Evolutionary conservation across 2,329 filamentous ascomycete species (phyloP).

Genomic region (Colletotrichum horii): DNA sequence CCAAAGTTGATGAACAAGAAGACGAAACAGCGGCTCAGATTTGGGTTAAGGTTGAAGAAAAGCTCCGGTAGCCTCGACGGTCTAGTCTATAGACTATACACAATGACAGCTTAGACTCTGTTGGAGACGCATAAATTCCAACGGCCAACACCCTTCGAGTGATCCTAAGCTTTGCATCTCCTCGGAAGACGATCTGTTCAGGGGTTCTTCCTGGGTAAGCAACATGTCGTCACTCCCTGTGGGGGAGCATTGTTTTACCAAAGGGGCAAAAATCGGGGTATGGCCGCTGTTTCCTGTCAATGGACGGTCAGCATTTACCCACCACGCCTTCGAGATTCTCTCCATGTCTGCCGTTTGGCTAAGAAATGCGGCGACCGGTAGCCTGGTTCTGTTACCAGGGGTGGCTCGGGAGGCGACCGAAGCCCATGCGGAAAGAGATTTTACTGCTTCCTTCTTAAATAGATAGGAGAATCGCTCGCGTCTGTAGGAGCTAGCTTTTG

Average conservation of each 20-base stretch:
- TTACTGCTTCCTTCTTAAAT: neutral
- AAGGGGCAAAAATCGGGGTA: neutral
- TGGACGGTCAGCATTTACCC: neutral
- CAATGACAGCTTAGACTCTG: too few relatives aligned
- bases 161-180: neutral
- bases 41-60: neutral
- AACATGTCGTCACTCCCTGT: neutral
- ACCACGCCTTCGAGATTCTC: neutral
- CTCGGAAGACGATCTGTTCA: neutral
- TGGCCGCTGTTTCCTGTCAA: neutral
- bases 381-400: neutral
- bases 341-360: neutral
- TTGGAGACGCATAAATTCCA: too few relatives aligned
- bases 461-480: neutral
- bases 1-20: accelerated
- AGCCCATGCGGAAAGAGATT: neutral
- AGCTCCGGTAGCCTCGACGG: neutral
- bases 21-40: neutral
- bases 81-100: too few relatives aligned
- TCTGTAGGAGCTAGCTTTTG: neutral
- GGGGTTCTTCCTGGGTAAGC: neutral
- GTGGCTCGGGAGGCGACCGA: neutral
- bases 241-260: neutral
- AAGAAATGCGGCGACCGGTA: neutral
- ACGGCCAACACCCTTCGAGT: too few relatives aligned